Conservation (phyloP, 2,329 filamentous ascomycete genomes). For the Aspergillus clavatus region DNA sequence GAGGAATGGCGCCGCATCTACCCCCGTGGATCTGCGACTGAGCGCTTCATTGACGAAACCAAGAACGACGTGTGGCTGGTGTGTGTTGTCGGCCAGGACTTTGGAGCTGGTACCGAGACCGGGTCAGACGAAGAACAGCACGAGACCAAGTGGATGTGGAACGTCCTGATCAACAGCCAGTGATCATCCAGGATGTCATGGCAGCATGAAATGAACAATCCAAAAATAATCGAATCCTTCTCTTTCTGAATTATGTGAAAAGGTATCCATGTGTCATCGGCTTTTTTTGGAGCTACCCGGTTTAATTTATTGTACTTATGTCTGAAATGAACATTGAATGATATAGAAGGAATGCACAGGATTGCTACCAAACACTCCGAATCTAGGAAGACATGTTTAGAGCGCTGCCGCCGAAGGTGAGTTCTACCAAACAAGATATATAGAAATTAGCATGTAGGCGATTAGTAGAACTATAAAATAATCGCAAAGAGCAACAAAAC, state of each 20-base stretch:
- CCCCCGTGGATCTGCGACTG: conserved; percentile 65
- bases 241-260: too few relatives aligned
- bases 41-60: conserved; percentile 63
- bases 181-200: conserved; percentile 3
- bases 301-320: background rate
- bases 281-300: background rate
- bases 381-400: too few relatives aligned
- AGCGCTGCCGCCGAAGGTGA: too few relatives aligned
- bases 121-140: conserved; percentile 37
- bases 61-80: conserved; percentile 78
- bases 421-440: too few relatives aligned
- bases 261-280: background rate
- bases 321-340: background rate
- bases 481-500: background rate
- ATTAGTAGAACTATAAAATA: background rate
- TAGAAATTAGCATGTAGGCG: too few relatives aligned
- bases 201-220: background rate
- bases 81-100: conserved; percentile 55
- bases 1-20: conserved; percentile 89
- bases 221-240: too few relatives aligned
- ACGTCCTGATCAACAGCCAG: conserved; percentile 29
- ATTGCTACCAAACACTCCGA: too few relatives aligned
- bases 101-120: conserved; percentile 37
- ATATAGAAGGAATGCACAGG: background rate
- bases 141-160: conserved; percentile 40